Conservation (phyloP, 164 flowering plant species). For the Kalanchoe fedtschenkoi region DNA sequence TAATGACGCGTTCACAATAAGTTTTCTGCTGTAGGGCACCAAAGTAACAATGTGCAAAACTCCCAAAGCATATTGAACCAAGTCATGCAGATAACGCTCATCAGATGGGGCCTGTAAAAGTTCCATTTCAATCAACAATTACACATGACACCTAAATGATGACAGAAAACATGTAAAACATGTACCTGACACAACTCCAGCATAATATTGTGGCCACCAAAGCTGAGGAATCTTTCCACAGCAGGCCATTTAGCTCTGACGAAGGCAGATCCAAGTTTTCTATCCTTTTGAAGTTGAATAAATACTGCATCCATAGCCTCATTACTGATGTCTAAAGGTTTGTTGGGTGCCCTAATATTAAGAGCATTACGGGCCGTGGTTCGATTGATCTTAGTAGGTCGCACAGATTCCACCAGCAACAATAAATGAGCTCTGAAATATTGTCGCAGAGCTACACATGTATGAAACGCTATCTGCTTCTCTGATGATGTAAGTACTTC, state of each 20-base stretch:
- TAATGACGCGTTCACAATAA: slow-evolving; percentile 63
- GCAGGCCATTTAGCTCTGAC: slow-evolving; percentile 80
- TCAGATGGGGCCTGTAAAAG: slow-evolving; percentile 82
- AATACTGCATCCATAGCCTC: slow-evolving; percentile 89
- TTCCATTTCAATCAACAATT: neutral
- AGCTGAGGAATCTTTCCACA: slow-evolving; percentile 63
- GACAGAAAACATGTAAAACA: neutral
- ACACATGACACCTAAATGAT: neutral
- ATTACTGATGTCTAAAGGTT: slow-evolving; percentile 91
- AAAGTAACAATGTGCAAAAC: slow-evolving; percentile 83
- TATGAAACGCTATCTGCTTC: slow-evolving; percentile 91
- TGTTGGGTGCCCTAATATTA: slow-evolving; percentile 72
- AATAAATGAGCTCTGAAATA: slow-evolving; percentile 92
- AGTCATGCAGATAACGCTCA: slow-evolving; percentile 90
- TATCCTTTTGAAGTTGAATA: slow-evolving; percentile 78
- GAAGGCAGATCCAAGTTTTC: slow-evolving; percentile 87
- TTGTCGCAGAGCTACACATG: slow-evolving; percentile 86
- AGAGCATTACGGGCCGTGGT: slow-evolving; percentile 54
- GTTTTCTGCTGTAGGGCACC: slow-evolving; percentile 71
- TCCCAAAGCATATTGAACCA: slow-evolving; percentile 95
- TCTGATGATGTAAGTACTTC: slow-evolving; percentile 84
- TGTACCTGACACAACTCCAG: slow-evolving; percentile 88
- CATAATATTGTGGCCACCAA: slow-evolving; percentile 77
- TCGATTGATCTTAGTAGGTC: slow-evolving; percentile 74
- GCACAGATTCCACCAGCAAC: slow-evolving; percentile 82